phyloP scores from a whole-genome alignment of 1,284 basidiomycete species.

The Rhizopogon parksii region DNA sequence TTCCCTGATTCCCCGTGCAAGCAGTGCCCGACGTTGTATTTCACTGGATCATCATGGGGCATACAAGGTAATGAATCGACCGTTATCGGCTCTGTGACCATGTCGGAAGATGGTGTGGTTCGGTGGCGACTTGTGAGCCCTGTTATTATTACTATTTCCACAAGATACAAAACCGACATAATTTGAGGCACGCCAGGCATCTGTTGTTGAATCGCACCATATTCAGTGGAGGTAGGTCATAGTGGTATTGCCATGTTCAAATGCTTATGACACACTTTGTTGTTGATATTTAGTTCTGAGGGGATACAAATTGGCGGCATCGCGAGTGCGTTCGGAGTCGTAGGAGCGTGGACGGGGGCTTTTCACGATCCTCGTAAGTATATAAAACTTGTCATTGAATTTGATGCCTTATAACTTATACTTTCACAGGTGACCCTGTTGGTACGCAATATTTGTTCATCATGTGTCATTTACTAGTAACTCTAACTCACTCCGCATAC shows the following conservation, averaged over 20 bases:
- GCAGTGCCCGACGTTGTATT: constrained; percentile 45
- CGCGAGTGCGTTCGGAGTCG: constrained; percentile 55
- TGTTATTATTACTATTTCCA: neutral
- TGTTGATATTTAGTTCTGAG: constrained; percentile 37
- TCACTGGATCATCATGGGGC: constrained; percentile 44
- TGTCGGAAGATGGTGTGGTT: constrained; percentile 45
- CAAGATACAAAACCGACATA: constrained; percentile 3
- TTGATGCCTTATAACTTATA: neutral
- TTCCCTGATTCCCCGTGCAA: constrained; percentile 21
- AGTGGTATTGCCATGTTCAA: constrained; percentile 1
- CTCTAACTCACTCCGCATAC: neutral
- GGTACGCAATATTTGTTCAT: constrained; percentile 30
- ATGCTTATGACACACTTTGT: constrained; percentile 15
- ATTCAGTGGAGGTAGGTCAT: constrained; percentile 50
- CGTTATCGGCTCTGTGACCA: constrained; percentile 50
- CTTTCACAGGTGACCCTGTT: constrained; percentile 46
- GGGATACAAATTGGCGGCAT: constrained; percentile 58
- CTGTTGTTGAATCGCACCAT: constrained; percentile 36
- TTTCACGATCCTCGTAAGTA: constrained; percentile 48
- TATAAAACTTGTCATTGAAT: constrained; percentile 4
- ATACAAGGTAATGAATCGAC: constrained; percentile 38
- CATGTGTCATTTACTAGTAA: neutral
- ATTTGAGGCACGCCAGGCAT: constrained; percentile 32
- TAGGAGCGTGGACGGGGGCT: constrained; percentile 60
- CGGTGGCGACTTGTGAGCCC: constrained; percentile 58